Base-by-base conservation (phyloP, 306 rosid species). In the Medicago ruthenica region DNA sequence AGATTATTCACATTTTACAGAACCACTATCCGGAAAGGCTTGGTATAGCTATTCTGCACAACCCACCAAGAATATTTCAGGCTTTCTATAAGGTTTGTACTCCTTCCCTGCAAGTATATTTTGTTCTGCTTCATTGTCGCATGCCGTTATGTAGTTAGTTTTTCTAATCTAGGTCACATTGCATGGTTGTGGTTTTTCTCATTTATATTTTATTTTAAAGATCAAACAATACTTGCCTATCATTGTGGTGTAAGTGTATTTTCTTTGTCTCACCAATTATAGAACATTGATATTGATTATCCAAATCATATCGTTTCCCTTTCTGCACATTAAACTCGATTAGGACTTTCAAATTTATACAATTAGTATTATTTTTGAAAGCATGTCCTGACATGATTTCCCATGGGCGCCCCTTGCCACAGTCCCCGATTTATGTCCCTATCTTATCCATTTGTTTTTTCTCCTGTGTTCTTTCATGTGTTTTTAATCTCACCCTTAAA, bases 1-100 rank as follows among this genome's bases (percentile, higher is more conserved):
- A 95, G 15, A 81, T 90, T 47, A 86, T 90, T 51, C 42, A 95
- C 87, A 80, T 95, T 67, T 82, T 95, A 51, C 99, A 95, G 81
- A 89, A 71, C 69, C 97, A 92, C 88, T 95, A 95, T 73, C 98
- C 98, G 1, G 97, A 95, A 80, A 87, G 98, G 86, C 98, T 95
- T 55, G 97, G 84, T 13, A 47, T 88, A 40, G 89, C 89, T 54
- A 84, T 92, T 61, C 85, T 92, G 65, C 86, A 90, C 65, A 95
- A 82, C 75, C 98, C 98, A 9, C 98, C 98, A 18, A 92, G 88
- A 79, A 80, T 95, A 75, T 95, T 92, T 81, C 96, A 90, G 75
- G 96, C 97, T 57, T 85, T 95, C 78, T 95, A 83, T 74, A 95
- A 85, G 98, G 98, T 95, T 55, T 60, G 86, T 71, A 54, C 78